phyloP scores from a whole-genome alignment of 305 asterid species.

The Ilex paraguariensis region DNA sequence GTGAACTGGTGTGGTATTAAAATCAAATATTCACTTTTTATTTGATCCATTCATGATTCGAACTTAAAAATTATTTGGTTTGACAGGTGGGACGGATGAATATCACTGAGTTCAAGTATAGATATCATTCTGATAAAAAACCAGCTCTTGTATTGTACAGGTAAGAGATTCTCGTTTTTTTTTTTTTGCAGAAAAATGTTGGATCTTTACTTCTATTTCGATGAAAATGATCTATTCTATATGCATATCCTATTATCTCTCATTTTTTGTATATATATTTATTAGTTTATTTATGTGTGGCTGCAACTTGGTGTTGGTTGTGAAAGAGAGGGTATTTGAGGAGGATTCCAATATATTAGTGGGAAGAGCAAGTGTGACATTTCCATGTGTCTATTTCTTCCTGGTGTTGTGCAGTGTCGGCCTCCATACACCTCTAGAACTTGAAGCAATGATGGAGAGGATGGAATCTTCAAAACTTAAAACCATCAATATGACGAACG shows the following conservation, averaged over 20 bases:
- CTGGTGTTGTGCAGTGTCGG: slow-evolving; percentile 59
- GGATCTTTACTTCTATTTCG: background rate
- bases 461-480: slow-evolving; percentile 56
- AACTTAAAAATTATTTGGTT: slow-evolving; percentile 1
- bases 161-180: slow-evolving; percentile 32
- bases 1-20: slow-evolving; percentile 53
- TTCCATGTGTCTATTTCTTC: slow-evolving; percentile 3
- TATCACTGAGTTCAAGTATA: slow-evolving; percentile 82
- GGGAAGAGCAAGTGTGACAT: background rate
- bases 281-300: background rate
- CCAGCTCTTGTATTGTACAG: slow-evolving; percentile 72
- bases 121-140: slow-evolving; percentile 56
- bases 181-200: background rate
- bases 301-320: background rate
- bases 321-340: background rate
- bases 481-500: slow-evolving; percentile 71
- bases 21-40: background rate
- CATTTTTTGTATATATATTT: slow-evolving; percentile 1
- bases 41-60: no score
- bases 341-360: background rate
- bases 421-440: slow-evolving; percentile 73
- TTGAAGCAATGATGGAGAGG: slow-evolving; percentile 64
- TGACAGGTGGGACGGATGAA: slow-evolving; percentile 76
- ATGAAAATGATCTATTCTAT: background rate
- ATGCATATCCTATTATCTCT: background rate